Evolutionary conservation across 2,329 filamentous ascomycete genomes (phyloP), one percentile per base, ranked within the genome.

Genomic region (Parastagonospora nodorum): DNA sequence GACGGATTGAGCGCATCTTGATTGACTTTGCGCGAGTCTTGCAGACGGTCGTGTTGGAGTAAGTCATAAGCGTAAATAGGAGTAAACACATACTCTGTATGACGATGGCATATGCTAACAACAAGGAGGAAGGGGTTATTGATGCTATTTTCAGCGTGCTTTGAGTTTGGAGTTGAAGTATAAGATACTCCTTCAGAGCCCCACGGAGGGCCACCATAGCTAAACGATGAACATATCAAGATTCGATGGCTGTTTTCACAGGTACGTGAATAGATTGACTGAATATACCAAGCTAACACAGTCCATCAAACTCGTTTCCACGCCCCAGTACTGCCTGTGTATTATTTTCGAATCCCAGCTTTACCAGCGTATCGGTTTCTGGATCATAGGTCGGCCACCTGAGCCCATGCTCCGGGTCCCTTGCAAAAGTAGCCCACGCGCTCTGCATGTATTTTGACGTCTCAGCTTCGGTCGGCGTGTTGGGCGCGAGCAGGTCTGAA

Each of bases 401-500:
- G 29, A 64, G 30, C 9, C 63, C 62, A 12, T 54, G 41, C 16
- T 56, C 31, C 8, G 71, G 71, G 50, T 74, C 64, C 9, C 50
- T 57, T 2, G 63, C 65, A 39, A 74, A 75, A 1, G 61, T 63
- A 7, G 63, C 43, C 54, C 69, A 63, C 2, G 63, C 58, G 42
- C 63, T 60, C 47, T 74, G 66, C 57, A 73, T 68, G 31, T 68
- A 68, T 38, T 57, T 49, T 31, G 63, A 67, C 4, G 65, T 67
- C 42, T 54, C 58, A 12, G 42, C 51, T 47, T 74, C 69, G 1
- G 63, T 50, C 10, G 54, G 35, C 1, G 63, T 60, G n/a, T 58
- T 37, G 6, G 57, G 48, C 2, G 53, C 62, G 5, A 48, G 46
- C 10, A 62, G 40, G 40, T 60, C 46, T 28, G 52, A 53, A 2